Percentiles rank a stretch among this genome's conserved stretches.
phyloP scores from a whole-genome alignment of 805 yeast genomes.

The Pichia nanzhaoensis region DNA sequence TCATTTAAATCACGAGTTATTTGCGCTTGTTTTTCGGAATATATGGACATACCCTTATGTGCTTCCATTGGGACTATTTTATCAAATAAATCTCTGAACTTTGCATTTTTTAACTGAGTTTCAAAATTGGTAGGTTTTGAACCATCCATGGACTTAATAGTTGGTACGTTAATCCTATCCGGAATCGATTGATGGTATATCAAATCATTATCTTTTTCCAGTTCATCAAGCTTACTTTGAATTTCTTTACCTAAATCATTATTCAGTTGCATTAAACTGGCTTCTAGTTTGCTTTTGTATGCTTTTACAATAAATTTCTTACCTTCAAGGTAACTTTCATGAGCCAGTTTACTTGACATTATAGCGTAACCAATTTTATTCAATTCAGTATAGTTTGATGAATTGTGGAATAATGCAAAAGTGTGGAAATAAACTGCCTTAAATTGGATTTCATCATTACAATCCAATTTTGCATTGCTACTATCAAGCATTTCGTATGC shows the following conservation, averaged over 20 bases:
- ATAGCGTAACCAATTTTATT: conserved; percentile 72
- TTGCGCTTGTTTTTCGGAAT: conserved; percentile 84
- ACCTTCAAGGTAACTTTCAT: background rate
- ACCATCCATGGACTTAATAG: conserved; percentile 62
- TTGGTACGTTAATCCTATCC: conserved; percentile 49
- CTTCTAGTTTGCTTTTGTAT: background rate
- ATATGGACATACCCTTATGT: conserved; percentile 79
- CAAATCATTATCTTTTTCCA: conserved; percentile 81
- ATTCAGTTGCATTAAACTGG: conserved; percentile 2
- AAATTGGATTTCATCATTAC: conserved; percentile 46
- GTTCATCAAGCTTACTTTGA: conserved; percentile 26
- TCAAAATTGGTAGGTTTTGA: conserved; percentile 52
- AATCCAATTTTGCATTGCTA: conserved; percentile 30
- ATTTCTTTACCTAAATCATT: conserved; percentile 13
- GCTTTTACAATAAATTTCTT: background rate
- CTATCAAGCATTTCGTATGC: conserved; percentile 41
- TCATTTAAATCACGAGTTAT: conserved; percentile 70
- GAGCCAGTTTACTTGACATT: conserved; percentile 45
- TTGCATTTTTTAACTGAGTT: conserved; percentile 40
- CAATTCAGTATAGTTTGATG: conserved; percentile 44
- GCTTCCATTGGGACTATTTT: conserved; percentile 80
- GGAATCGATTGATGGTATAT: conserved; percentile 82
- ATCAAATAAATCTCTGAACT: conserved; percentile 56
- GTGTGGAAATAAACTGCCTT: conserved; percentile 53
- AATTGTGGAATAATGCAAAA: conserved; percentile 54